Percentiles rank a stretch among this genome's conserved stretches.
phyloP scores from a whole-genome alignment of 345 rosid species.

The Rhodamnia rubescens region DNA sequence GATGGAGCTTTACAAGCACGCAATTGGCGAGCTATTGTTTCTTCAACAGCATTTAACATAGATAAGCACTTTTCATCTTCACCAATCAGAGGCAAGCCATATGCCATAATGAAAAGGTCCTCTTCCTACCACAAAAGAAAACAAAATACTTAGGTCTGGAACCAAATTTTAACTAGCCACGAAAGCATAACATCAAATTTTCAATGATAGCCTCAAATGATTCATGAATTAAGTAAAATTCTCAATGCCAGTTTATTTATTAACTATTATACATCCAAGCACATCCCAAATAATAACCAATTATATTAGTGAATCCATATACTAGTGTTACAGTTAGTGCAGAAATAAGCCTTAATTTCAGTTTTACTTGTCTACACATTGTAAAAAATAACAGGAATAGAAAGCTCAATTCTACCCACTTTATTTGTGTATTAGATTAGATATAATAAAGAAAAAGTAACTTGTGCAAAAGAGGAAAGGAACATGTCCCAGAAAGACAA shows the following conservation, averaged over 20 bases:
- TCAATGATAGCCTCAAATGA: neutral
- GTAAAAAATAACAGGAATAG: neutral
- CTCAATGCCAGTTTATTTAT: neutral
- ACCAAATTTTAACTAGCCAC: neutral
- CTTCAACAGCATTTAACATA: conserved; percentile 84
- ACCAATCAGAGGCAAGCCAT: conserved; percentile 74
- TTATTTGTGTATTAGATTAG: neutral
- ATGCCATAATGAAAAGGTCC: conserved; percentile 81
- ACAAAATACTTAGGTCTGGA: neutral
- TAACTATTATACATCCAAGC: neutral
- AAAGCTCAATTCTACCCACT: neutral
- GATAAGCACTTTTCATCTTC: conserved; percentile 84
- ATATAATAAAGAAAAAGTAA: neutral
- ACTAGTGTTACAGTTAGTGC: neutral
- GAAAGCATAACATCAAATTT: neutral
- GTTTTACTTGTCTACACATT: neutral
- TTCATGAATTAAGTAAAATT: neutral
- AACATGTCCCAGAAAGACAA: neutral
- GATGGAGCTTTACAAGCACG: conserved; percentile 72
- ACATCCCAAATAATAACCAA: neutral
- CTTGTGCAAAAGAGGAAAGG: neutral
- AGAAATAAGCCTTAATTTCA: neutral
- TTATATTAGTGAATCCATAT: neutral
- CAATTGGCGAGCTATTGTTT: conserved; percentile 74
- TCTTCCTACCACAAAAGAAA: conserved; percentile 58